Evolutionary conservation across 495 filamentous ascomycete genomes (phyloP).

Genomic region (Aspergillus saccharolyticus): DNA sequence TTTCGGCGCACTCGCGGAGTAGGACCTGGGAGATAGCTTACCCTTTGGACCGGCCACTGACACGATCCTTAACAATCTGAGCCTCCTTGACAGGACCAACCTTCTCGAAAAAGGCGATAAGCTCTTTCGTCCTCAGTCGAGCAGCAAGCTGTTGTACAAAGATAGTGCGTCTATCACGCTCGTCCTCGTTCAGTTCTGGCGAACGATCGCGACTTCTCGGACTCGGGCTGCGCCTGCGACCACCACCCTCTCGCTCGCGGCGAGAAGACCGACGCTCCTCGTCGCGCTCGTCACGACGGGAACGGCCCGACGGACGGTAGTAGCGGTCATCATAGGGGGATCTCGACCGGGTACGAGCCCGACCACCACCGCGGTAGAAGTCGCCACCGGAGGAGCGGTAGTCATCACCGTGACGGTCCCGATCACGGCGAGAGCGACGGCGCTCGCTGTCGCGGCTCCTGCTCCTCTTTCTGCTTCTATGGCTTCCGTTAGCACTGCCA

Average conservation of each 20-base stretch:
- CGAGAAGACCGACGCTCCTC: slow-evolving; percentile 45
- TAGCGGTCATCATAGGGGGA: slow-evolving; percentile 69
- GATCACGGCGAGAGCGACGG: slow-evolving; percentile 60
- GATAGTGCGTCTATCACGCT: slow-evolving; percentile 92
- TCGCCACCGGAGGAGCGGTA: slow-evolving; percentile 59
- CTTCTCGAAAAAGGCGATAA: slow-evolving; percentile 94
- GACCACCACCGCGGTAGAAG: slow-evolving; percentile 67
- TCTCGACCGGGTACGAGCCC: slow-evolving; percentile 67
- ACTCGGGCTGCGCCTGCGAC: slow-evolving; percentile 45
- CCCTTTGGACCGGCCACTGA: slow-evolving; percentile 97
- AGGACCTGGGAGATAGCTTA: slow-evolving; percentile 52
- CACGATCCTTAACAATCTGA: slow-evolving; percentile 98
- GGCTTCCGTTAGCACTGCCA: slow-evolving; percentile 74
- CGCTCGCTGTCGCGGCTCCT: slow-evolving; percentile 75
- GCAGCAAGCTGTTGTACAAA: slow-evolving; percentile 98
- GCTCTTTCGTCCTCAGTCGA: slow-evolving; percentile 83
- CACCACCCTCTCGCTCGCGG: slow-evolving; percentile 47
- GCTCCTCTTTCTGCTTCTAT: slow-evolving; percentile 79
- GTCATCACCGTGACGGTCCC: slow-evolving; percentile 67
- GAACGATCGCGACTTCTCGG: slow-evolving; percentile 48
- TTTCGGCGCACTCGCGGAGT: too few relatives aligned
- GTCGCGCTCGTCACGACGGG: slow-evolving; percentile 47
- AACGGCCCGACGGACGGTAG: slow-evolving; percentile 66
- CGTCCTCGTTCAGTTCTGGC: slow-evolving; percentile 79
- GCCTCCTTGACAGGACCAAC: slow-evolving; percentile 95